Conservation (phyloP, 257 asterid genomes). For the Solanum chilense region DNA sequence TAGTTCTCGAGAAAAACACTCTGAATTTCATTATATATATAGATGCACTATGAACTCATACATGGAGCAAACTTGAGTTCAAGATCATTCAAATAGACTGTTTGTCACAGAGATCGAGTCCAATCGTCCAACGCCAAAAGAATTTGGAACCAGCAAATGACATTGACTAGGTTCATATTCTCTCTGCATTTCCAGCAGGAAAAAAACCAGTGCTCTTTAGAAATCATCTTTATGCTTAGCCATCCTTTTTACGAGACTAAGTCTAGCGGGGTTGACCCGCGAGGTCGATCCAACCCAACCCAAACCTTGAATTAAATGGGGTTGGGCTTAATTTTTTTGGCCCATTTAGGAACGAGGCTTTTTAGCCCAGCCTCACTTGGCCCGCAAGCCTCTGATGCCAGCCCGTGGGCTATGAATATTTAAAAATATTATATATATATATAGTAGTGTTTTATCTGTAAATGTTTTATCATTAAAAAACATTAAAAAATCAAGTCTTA, state of each 20-base stretch:
- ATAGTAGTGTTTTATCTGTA: too few relatives aligned
- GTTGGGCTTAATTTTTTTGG: too few relatives aligned
- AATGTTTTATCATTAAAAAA: too few relatives aligned
- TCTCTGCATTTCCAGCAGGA: background rate
- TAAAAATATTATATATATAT: too few relatives aligned
- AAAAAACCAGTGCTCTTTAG: background rate
- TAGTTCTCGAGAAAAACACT: background rate
- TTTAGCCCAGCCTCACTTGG: too few relatives aligned
- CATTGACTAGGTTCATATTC: background rate
- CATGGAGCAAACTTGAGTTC: background rate
- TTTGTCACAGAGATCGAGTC: background rate
- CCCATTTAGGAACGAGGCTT: too few relatives aligned
- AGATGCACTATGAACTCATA: background rate
- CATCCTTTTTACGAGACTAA: background rate
- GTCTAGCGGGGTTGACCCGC: too few relatives aligned
- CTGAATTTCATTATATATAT: background rate
- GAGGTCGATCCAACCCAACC: too few relatives aligned
- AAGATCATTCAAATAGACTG: background rate
- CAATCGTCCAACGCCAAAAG: background rate
- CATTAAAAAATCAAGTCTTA: too few relatives aligned
- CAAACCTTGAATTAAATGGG: too few relatives aligned
- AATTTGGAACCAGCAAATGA: background rate
- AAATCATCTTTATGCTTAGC: background rate
- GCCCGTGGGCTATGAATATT: too few relatives aligned
- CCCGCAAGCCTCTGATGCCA: too few relatives aligned